A percentile compares a stretch with the other conserved stretches of the same genome.
phyloP scores from a whole-genome alignment of 108 stramenopile species.

The Cylindrotheca closterium region DNA sequence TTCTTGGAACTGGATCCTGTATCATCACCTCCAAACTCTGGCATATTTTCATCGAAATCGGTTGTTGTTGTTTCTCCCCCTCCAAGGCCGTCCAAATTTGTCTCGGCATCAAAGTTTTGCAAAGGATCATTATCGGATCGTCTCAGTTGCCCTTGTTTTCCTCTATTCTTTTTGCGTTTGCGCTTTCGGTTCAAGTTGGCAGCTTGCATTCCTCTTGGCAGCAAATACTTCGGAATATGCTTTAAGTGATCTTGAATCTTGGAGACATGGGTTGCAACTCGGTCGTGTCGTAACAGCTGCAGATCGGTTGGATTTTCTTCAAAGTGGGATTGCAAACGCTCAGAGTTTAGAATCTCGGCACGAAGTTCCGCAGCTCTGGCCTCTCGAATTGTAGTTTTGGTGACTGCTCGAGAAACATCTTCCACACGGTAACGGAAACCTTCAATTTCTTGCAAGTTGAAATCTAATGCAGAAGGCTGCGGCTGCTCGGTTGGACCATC shows the following conservation, averaged over 20 bases:
- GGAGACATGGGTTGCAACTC: slow-evolving; percentile 71
- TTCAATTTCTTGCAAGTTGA: slow-evolving; percentile 93
- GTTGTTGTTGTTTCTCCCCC: slow-evolving; percentile 45
- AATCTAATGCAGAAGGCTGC: slow-evolving; percentile 94
- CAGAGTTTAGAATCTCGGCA: slow-evolving; percentile 94
- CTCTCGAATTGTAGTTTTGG: slow-evolving; percentile 81
- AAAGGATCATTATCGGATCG: slow-evolving; percentile 89
- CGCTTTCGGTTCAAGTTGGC: slow-evolving; percentile 78
- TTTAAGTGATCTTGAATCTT: slow-evolving; percentile 85
- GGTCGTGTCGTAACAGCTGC: slow-evolving; percentile 83
- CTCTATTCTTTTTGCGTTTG: slow-evolving; percentile 55
- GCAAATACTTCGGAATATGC: slow-evolving; percentile 93
- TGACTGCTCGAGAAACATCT: slow-evolving; percentile 91
- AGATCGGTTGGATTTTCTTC: slow-evolving; percentile 92
- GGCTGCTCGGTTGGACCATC: slow-evolving; percentile 24
- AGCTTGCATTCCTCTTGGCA: slow-evolving; percentile 91
- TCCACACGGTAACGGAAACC: slow-evolving; percentile 97
- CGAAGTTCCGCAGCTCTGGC: slow-evolving; percentile 91
- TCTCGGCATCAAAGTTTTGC: slow-evolving; percentile 78
- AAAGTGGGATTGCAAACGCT: slow-evolving; percentile 91
- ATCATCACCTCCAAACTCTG: slow-evolving; percentile 21
- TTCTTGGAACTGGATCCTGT: slow-evolving; percentile 18
- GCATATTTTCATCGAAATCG: slow-evolving; percentile 40
- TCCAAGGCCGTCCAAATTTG: slow-evolving; percentile 57
- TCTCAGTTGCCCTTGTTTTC: slow-evolving; percentile 33